Evolutionary conservation across 306 rosid species (phyloP), one percentile per base, ranked within the genome.

Genomic region (Luffa acutangula): DNA sequence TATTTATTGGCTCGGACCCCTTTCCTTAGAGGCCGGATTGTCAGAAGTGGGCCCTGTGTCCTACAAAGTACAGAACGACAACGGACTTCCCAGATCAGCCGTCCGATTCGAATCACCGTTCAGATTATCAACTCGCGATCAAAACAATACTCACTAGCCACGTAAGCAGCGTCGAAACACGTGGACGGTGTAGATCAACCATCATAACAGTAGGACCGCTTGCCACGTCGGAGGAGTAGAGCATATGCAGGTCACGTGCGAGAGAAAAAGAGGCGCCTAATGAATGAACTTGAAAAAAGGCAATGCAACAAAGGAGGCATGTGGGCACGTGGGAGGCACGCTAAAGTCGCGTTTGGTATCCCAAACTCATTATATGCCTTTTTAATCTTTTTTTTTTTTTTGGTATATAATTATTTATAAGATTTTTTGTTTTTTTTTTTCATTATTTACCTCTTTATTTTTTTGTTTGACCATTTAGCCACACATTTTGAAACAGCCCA

Each of bases 221-320:
- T 66, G 8, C 33, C 75, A 67, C 75, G 34, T 67, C 52, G 17
- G 75, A 17, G 3, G 21, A 25, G 75, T 25, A 51, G 80, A 78
- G 79, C 87, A 88, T 87, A 83, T 88, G 88, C 80, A 73, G 13
- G 70, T 66, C 87, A 86, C 85, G 80, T 81, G 86, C 66, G 33
- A 76, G 46, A 36, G 78, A 76, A 20, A 57, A 57, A 57, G 78
- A 49, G 62, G 63, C 42, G 3, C 63, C 31, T 15, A 53, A 53
- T 34, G 2, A 34, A 75, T 21, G 57, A 20, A 5, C 20, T 43
- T 21, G 54, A 20, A 20, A 43, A 69, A 9, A 17, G 34, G 52
- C 52, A 42, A 4, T 49, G 56, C 5, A 33, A 25, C 21, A 46
- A 48, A 31, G 59, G 60, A 73, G 15, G 45, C 78, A 73, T 73